Percentiles rank a stretch among this genome's conserved stretches.
phyloP scores from a whole-genome alignment of 345 rosid species.

The Gossypium ekmanianum region DNA sequence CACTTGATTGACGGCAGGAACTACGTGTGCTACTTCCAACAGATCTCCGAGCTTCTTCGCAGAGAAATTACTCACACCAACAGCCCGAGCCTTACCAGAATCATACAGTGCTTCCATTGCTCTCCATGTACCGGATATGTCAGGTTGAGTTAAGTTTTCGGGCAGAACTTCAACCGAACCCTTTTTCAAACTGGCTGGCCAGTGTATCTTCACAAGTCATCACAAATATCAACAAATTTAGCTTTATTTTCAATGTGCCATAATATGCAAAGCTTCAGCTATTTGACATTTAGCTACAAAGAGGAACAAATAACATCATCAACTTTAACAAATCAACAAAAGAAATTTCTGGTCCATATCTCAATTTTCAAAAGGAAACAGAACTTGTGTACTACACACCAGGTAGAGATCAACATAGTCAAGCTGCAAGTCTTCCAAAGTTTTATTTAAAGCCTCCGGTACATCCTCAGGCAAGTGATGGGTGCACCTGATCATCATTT shows the following conservation, averaged over 20 bases:
- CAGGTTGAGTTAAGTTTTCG: slow-evolving; percentile 48
- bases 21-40: slow-evolving; percentile 53
- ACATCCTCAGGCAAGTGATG: slow-evolving; percentile 71
- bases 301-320: not conserved
- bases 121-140: slow-evolving; percentile 73
- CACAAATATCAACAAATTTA: not conserved
- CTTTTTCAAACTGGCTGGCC: slow-evolving; percentile 71
- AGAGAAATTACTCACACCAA: slow-evolving; percentile 80
- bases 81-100: slow-evolving; percentile 67
- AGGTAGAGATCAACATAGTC: slow-evolving; percentile 73
- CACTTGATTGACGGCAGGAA: slow-evolving; percentile 82
- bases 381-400: slow-evolving; percentile 30
- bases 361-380: not conserved
- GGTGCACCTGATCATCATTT: slow-evolving; percentile 37
- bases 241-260: not conserved
- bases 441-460: slow-evolving; percentile 45
- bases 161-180: slow-evolving; percentile 50
- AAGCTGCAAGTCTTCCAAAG: slow-evolving; percentile 61
- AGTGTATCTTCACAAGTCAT: slow-evolving; percentile 59
- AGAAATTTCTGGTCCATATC: not conserved
- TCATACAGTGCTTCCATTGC: slow-evolving; percentile 74
- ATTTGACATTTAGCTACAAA: not conserved
- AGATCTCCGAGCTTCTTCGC: slow-evolving; percentile 67
- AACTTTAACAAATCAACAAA: not conserved
- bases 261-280: not conserved